phyloP scores from a whole-genome alignment of 164 flowering plant genomes.

The Vitis labrusca region DNA sequence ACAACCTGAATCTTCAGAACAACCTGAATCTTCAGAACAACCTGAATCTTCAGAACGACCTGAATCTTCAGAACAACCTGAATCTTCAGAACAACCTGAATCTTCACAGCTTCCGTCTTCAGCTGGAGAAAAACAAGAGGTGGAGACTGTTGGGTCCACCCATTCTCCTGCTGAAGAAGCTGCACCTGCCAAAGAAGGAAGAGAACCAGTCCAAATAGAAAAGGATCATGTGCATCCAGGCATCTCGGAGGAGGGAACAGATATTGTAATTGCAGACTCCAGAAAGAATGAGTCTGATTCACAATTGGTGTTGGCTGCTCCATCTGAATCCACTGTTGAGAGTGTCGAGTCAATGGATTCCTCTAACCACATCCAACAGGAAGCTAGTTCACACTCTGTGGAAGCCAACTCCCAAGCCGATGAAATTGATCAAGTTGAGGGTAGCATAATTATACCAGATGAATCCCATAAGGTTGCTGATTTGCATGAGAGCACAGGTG shows the following conservation, averaged over 20 bases:
- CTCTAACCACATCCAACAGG: slow-evolving; percentile 14
- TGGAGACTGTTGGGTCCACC: slow-evolving; percentile 21
- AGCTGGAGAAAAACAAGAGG: slow-evolving; percentile 26
- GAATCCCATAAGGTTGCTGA: slow-evolving; percentile 23
- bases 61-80: slow-evolving; percentile 10
- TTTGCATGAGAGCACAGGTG: slow-evolving; percentile 27
- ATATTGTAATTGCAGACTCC: slow-evolving; percentile 13
- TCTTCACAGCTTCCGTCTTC: slow-evolving; percentile 18
- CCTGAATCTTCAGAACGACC: too few species aligned
- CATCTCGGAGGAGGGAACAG: slow-evolving; percentile 17
- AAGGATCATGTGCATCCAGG: slow-evolving; percentile 25
- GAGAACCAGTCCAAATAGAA: slow-evolving; percentile 22
- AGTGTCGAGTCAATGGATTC: slow-evolving; percentile 31
- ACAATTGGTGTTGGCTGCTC: not conserved
- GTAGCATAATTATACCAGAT: slow-evolving; percentile 12
- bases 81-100: slow-evolving; percentile 30
- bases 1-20: slow-evolving; percentile 25
- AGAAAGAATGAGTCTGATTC: slow-evolving; percentile 32
- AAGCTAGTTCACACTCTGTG: slow-evolving; percentile 27
- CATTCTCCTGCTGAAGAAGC: slow-evolving; percentile 27
- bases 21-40: slow-evolving; percentile 9
- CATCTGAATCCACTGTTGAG: slow-evolving; percentile 17
- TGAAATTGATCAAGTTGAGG: slow-evolving; percentile 28
- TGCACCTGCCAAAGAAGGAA: slow-evolving; percentile 32
- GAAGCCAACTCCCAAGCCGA: slow-evolving; percentile 26